Conservation (phyloP, 1,284 basidiomycete genomes). For the Papiliotrema terrestris region DNA sequence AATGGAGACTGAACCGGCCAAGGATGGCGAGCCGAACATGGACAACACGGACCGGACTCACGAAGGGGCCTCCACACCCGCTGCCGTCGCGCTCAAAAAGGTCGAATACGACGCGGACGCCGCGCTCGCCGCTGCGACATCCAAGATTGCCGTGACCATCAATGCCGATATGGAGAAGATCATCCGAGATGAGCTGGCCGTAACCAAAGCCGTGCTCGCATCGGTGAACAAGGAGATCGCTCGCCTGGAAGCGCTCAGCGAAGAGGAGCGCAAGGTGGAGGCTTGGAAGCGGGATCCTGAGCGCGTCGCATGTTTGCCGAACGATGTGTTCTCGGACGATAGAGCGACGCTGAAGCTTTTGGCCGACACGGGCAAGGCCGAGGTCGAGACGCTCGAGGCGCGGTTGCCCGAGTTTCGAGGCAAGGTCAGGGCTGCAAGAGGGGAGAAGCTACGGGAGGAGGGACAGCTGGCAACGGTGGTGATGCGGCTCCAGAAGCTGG, state of each 20-base stretch:
- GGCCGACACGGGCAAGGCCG: conserved; percentile 5
- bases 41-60: not conserved
- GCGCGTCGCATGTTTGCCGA: not conserved
- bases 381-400: not conserved
- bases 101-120: not conserved
- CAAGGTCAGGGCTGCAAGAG: conserved; percentile 18
- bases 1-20: not conserved
- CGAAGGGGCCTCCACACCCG: not conserved
- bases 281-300: conserved; percentile 1
- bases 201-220: conserved; percentile 30
- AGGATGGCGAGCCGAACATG: not conserved
- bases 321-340: conserved; percentile 3
- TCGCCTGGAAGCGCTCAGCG: not conserved
- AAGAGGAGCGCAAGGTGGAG: not conserved
- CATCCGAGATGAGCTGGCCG: conserved; percentile 35
- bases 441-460: conserved; percentile 27
- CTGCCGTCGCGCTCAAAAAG: not conserved
- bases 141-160: conserved; percentile 29
- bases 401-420: conserved; percentile 12
- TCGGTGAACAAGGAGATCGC: conserved; percentile 26
- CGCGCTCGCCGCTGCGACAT: conserved; percentile 5
- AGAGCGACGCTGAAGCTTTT: not conserved
- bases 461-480: conserved; percentile 20
- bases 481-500: not conserved
- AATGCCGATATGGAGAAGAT: conserved; percentile 40